Evolutionary conservation across 768 basidiomycete species (phyloP).

Genomic region (Mycena metata): DNA sequence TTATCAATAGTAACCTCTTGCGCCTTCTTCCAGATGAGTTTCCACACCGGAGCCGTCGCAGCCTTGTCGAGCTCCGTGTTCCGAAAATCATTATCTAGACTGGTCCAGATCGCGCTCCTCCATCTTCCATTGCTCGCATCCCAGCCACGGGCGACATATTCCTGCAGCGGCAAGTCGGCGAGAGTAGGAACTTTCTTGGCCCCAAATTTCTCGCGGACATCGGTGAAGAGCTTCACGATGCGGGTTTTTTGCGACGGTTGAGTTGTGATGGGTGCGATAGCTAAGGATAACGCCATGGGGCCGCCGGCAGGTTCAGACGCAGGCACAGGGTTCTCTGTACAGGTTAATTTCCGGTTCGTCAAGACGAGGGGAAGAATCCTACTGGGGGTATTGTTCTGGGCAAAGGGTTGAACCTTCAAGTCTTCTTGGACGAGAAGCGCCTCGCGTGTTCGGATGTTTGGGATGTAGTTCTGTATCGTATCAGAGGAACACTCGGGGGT

Average conservation of each 20-base stretch:
- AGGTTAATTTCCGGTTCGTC: background rate
- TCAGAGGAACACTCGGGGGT: background rate
- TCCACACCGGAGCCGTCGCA: background rate
- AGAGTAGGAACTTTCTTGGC: no score
- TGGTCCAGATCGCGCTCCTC: constrained; percentile 19
- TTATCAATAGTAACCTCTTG: no score
- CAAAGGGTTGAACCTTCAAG: background rate
- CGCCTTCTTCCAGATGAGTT: no score
- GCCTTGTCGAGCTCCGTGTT: background rate
- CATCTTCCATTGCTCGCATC: constrained; percentile 9
- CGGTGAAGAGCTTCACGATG: constrained; percentile 12
- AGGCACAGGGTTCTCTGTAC: background rate
- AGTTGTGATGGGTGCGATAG: constrained; percentile 7
- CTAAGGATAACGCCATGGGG: constrained; percentile 4
- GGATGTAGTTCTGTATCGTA: constrained; percentile 13
- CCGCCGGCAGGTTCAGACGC: background rate
- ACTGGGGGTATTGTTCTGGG: background rate
- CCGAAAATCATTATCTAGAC: constrained; percentile 16
- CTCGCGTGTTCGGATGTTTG: constrained; percentile 16
- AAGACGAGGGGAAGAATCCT: background rate
- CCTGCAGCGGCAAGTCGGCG: constrained; percentile 1
- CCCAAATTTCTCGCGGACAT: constrained; percentile 8
- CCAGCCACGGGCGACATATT: constrained; percentile 26
- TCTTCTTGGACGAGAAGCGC: background rate
- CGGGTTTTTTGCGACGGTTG: constrained; percentile 1